Evolutionary conservation across 495 filamentous ascomycete genomes (phyloP).

Genomic region (Cercophora newfieldiana): DNA sequence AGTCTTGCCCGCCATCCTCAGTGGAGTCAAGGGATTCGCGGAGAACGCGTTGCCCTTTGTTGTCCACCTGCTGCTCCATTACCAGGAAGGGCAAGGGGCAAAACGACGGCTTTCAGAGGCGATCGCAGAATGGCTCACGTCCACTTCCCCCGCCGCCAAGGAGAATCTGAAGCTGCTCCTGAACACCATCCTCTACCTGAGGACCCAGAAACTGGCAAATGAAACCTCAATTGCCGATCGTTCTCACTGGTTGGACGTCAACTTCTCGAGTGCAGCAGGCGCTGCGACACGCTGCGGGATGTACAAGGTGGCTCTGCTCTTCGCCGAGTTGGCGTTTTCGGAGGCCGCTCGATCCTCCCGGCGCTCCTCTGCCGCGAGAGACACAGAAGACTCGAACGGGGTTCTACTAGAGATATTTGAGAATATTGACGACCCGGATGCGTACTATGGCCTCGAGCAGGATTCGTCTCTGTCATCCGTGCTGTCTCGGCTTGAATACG

Average conservation of each 20-base stretch:
- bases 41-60: conserved; percentile 74
- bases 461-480: conserved; percentile 71
- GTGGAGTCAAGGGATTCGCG: conserved; percentile 64
- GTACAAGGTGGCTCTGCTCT: conserved; percentile 81
- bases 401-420: conserved; percentile 79
- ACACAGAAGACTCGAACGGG: conserved; percentile 56
- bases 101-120: conserved; percentile 53
- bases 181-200: conserved; percentile 81
- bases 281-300: conserved; percentile 82
- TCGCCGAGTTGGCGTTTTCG: conserved; percentile 71
- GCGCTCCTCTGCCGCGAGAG: conserved; percentile 62
- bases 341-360: conserved; percentile 58
- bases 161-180: conserved; percentile 63
- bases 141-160: conserved; percentile 39
- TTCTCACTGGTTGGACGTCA: conserved; percentile 79
- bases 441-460: conserved; percentile 92
- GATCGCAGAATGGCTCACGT: conserved; percentile 50
- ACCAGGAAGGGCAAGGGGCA: conserved; percentile 47
- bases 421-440: conserved; percentile 91
- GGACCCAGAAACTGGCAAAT: conserved; percentile 71
- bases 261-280: conserved; percentile 67
- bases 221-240: conserved; percentile 79
- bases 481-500: conserved; percentile 83
- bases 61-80: conserved; percentile 72
- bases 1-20: conserved; percentile 62